A percentile compares a stretch with the other conserved stretches of the same genome.
Conservation (phyloP, 2,329 filamentous ascomycete species). For the Curvularia sp. region DNA sequence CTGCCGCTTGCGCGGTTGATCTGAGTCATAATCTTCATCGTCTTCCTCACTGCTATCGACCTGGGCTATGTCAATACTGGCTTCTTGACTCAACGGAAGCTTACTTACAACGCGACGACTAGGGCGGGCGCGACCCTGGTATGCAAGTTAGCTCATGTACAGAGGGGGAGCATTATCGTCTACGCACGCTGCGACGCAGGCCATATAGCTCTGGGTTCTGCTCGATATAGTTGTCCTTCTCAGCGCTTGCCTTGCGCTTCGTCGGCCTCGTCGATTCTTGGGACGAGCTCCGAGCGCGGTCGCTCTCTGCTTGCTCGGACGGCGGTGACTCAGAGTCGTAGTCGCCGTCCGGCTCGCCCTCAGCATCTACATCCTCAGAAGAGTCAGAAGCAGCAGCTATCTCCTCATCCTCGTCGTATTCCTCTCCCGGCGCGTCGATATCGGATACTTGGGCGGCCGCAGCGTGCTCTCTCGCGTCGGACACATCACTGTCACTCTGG, state of each 20-base stretch:
- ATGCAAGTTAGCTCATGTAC: constrained; percentile 43
- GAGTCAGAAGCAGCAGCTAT: constrained; percentile 56
- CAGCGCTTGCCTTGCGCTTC: constrained; percentile 72
- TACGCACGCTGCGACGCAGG: constrained; percentile 84
- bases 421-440: constrained; percentile 52
- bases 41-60: constrained; percentile 70
- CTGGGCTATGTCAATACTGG: constrained; percentile 47
- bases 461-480: constrained; percentile 70
- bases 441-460: constrained; percentile 51
- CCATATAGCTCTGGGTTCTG: constrained; percentile 96
- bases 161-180: constrained; percentile 15
- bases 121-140: constrained; percentile 66
- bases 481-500: constrained; percentile 77
- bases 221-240: constrained; percentile 84
- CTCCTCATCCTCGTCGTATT: constrained; percentile 53
- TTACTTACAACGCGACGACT: constrained; percentile 66
- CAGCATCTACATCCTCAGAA: constrained; percentile 59
- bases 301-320: constrained; percentile 51
- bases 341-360: constrained; percentile 67
- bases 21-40: constrained; percentile 75
- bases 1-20: constrained; percentile 68
- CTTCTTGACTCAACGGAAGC: constrained; percentile 18
- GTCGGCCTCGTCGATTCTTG: constrained; percentile 68
- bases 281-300: constrained; percentile 71
- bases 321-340: constrained; percentile 72